Base-by-base conservation (phyloP, 352 stramenopile species). In the Achlya hypogyna region DNA sequence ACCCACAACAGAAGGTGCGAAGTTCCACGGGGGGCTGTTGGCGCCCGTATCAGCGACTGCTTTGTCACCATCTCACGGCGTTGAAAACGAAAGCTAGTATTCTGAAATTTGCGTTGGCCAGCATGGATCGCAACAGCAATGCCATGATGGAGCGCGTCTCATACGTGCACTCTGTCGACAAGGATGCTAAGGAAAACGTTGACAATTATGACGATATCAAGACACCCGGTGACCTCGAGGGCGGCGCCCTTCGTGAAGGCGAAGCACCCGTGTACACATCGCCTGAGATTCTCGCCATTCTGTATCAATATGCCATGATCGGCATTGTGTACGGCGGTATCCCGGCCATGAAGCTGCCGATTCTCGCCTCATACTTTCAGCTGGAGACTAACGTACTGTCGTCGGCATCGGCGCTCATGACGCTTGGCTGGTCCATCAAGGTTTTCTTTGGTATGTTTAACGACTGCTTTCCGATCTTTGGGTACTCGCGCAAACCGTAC, bases 401-500 rank as follows among this genome's bases (percentile, higher is more conserved):
- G 9, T 53, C 47, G 47, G 22, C 22, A 18, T 16, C 18, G 1
- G 10, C 20, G 9, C 47, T 53, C 23, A 23, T 53, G 18, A 53
- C 47, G 9, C 47, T 53, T 23, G 47, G 47, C 1, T 62, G 53
- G 53, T 62, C 32, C 1, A 42, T 51, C 38, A 62, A 62, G 38
- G 38, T n/a, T n/a, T n/a, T n/a, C n/a, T n/a, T n/a, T n/a, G n/a
- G n/a, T n/a, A n/a, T n/a, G n/a, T n/a, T n/a, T 62, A 10, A 18
- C 10, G 53, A 62, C 22, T 43, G 32, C 20, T 62, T 62, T 27
- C 53, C 53, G 18, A 62, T 62, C 53, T 62, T 62, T 62, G 53
- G 53, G 1, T 51, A 51, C 32, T 27, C 20, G 10, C 31, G 53
- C 32, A 62, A 62, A 27, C 29, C 53, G 32, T 62, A 25, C 18